These are phyloP conservation scores for Graphilbum fragrans DNA, from an alignment of 2,329 filamentous ascomycete species.

Conservation along the genomic window DNA sequence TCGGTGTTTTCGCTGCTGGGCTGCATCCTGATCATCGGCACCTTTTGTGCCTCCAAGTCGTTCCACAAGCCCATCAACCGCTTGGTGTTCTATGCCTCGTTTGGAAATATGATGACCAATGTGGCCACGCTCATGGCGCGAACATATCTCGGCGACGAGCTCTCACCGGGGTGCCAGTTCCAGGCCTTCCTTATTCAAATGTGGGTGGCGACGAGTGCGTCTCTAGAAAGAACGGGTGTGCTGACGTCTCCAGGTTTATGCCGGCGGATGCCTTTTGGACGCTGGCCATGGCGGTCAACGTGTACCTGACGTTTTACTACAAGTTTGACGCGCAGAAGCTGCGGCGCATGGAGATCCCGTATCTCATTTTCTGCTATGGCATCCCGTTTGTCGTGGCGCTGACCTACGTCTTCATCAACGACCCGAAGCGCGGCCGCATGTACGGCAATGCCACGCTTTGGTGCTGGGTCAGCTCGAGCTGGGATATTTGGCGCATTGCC, in stretches of 20 bases:
- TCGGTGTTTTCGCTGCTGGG: conserved; percentile 62
- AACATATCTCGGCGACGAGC: conserved; percentile 36
- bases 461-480: conserved; percentile 63
- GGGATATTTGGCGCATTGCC: conserved; percentile 60
- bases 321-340: conserved; percentile 56
- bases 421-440: conserved; percentile 34
- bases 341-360: conserved; percentile 57
- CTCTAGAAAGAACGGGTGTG: neutral
- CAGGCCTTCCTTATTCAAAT: conserved; percentile 75
- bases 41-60: conserved; percentile 52
- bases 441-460: conserved; percentile 68
- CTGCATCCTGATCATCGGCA: conserved; percentile 58
- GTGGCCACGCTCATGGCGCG: conserved; percentile 63
- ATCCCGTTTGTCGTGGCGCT: conserved; percentile 59
- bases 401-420: conserved; percentile 52
- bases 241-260: conserved; percentile 70
- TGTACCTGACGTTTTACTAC: conserved; percentile 69
- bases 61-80: conserved; percentile 85
- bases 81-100: conserved; percentile 71
- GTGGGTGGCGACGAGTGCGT: conserved; percentile 47
- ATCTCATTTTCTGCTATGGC: conserved; percentile 60
- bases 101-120: conserved; percentile 70
- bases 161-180: conserved; percentile 50
- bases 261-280: conserved; percentile 67
- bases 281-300: conserved; percentile 72